phyloP scores from a whole-genome alignment of 495 filamentous ascomycete genomes.

The Rostrohypoxylon terebratum region DNA sequence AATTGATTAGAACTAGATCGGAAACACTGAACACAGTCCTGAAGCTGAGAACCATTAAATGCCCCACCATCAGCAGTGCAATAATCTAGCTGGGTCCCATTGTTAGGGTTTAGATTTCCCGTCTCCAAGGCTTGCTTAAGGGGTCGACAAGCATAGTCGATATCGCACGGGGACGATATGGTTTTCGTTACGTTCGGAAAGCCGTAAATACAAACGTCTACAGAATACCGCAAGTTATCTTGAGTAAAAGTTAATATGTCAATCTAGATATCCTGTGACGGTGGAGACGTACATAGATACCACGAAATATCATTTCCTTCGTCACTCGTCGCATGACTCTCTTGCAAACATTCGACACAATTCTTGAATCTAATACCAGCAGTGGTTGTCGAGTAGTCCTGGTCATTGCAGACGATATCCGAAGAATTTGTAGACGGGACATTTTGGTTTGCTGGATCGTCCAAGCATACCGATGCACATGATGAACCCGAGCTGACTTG shows the following conservation, averaged over 20 bases:
- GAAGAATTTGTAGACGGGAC: slow-evolving; percentile 48
- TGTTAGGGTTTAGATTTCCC: slow-evolving; percentile 35
- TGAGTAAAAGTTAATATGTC: neutral
- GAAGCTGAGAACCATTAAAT: slow-evolving; percentile 29
- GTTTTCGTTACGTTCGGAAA: slow-evolving; percentile 43
- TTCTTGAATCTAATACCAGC: slow-evolving; percentile 65
- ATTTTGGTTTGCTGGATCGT: slow-evolving; percentile 39
- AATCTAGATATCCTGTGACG: neutral
- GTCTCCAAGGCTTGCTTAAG: slow-evolving; percentile 42
- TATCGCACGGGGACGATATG: slow-evolving; percentile 49
- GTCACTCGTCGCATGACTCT: slow-evolving; percentile 64
- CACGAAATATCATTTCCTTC: slow-evolving; percentile 67
- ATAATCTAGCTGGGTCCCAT: slow-evolving; percentile 44
- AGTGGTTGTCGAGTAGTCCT: slow-evolving; percentile 55
- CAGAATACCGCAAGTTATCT: slow-evolving; percentile 59
- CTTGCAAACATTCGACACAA: slow-evolving; percentile 69
- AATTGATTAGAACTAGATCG: slow-evolving; percentile 42
- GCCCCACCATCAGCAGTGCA: slow-evolving; percentile 44
- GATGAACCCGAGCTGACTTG: slow-evolving; percentile 64
- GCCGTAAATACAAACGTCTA: slow-evolving; percentile 56
- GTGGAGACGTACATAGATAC: slow-evolving; percentile 61
- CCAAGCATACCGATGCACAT: slow-evolving; percentile 63
- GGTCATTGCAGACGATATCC: slow-evolving; percentile 69
- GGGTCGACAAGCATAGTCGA: slow-evolving; percentile 47
- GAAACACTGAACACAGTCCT: slow-evolving; percentile 49